Evolutionary conservation across 1,284 basidiomycete species (phyloP), one percentile per base, ranked within the genome.

Genomic region (Trametes pubescens): DNA sequence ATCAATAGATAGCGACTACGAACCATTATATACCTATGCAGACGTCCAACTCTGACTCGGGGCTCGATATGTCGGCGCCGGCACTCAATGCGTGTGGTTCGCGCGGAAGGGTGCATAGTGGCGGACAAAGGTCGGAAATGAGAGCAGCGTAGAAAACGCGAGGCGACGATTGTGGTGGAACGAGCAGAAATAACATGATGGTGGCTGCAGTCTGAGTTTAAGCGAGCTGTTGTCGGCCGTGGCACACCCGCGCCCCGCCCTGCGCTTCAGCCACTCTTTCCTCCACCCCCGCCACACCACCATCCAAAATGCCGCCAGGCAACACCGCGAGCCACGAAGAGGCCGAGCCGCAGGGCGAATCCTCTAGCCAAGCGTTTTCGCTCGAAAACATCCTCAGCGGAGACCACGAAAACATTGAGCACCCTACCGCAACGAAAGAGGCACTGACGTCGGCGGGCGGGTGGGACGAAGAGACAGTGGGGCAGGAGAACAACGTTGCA

Each of bases 311-410:
- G 70, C 51, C 68, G 37, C 44, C 61, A 38, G 64, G 49, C 62
- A 61, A 58, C 52, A 47, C 66, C 8, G 21, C 47, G 6, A 62
- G 38, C 59, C 51, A 51, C 18, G 66, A 66, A 22, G 62, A 60
- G 21, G n/a, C 44, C 49, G 34, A 18, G 32, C 9, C 51, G 21
- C 14, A 37, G 4, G 64, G 21, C 0, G 60, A 53, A n/a, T 21
- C 64, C 16, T 51, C 64, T 4, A 66, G 56, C 26, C 44, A 62
- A n/a, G 51, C 65, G 4, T 89, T 90, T 69, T 89, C 88, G 38
- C 80, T 92, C 29, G 83, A 86, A 71, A 88, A 86, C 67, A 91
- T 92, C 71, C 82, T 92, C 51, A 77, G 84, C 55, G 78, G 84
- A 60, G 79, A 86, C 64, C 85, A 88, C 70, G 88, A 89, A 65